phyloP scores from a whole-genome alignment of 192 early-diverging fungal species.

The Coemansia sp. region DNA sequence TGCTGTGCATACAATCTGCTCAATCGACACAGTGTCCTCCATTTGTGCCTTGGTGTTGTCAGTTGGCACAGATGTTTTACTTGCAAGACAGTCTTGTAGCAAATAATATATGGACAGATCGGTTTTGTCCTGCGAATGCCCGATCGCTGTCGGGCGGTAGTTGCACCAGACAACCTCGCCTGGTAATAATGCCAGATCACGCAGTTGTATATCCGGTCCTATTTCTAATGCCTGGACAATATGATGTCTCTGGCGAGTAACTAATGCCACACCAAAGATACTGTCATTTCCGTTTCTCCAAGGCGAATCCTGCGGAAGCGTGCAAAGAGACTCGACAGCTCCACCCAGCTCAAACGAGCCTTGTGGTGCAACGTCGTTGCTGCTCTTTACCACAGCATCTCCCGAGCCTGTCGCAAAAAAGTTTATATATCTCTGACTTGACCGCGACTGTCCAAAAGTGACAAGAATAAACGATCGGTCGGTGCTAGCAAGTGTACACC shows the following conservation, averaged over 20 bases:
- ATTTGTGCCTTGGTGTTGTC: neutral
- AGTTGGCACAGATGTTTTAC: neutral
- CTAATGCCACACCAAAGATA: conserved; percentile 11
- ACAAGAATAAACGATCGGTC: conserved; percentile 38
- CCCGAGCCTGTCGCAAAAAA: conserved; percentile 10
- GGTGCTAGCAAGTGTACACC: conserved; percentile 33
- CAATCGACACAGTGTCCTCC: neutral
- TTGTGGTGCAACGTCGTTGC: conserved; percentile 11
- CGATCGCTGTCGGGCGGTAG: neutral
- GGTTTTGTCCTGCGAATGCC: conserved; percentile 5
- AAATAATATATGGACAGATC: conserved; percentile 7
- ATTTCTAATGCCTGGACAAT: conserved; percentile 14
- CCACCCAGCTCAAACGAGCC: conserved; percentile 9
- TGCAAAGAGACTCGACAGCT: conserved; percentile 13
- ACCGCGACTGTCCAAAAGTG: conserved; percentile 21
- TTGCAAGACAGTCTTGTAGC: neutral
- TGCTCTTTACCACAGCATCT: conserved; percentile 7
- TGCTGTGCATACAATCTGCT: conserved; percentile 18
- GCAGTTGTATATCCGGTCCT: conserved; percentile 14
- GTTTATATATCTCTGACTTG: conserved; percentile 20
- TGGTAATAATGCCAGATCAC: conserved; percentile 4
- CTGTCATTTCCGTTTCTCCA: conserved; percentile 37
- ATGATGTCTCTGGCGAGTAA: conserved; percentile 10
- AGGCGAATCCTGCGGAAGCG: conserved; percentile 24
- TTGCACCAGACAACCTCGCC: conserved; percentile 39